Evolutionary conservation across 2,329 filamentous ascomycete genomes (phyloP), one percentile per base, ranked within the genome.

Genomic region (Claviceps quebecensis): DNA sequence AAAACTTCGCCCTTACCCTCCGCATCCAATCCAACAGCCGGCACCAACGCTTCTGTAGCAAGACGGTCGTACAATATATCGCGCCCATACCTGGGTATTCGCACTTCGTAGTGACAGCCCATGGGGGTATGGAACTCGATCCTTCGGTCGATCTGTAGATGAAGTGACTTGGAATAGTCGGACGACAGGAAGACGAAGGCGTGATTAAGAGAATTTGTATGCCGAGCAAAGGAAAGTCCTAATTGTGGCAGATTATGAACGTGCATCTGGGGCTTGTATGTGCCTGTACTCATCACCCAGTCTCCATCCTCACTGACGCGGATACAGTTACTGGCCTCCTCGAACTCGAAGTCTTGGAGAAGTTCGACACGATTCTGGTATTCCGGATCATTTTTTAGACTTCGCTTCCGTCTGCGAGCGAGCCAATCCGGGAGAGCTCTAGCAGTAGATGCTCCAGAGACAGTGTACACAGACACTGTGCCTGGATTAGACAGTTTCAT

Each of bases 301-400:
- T 97, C 84, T 47, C 91, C 91, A 78, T 98, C 93, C 53, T 95
- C 90, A 60, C 87, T 95, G 56, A 93, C 80, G 48, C 88, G 80
- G 56, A 98, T 81, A 64, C 91, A 96, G 58, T 84, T 81, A 64
- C 89, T 95, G 41, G 94, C 91, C 69, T 95, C 90, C 61, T 96
- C 90, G 61, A 98, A 97, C 63, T 94, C 90, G 67, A 98, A 98
- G 64, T 98, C 93, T 63, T 98, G 93, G 39, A 98, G 77, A 52
- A 98, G 75, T 68, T 98, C 93, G 59, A 98, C 84, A 57, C 93
- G 85, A 66, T 89, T 95, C 56, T 90, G 84, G 69, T 91, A 97
- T 64, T 96, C 91, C 54, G 86, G 76, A 64, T 97, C 91, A 58
- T 91, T 83, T 69, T 97, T 97, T 59, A 96, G 72, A 63, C 87